phyloP scores from a whole-genome alignment of 1,284 basidiomycete genomes.

The Coniferiporia weirii region DNA sequence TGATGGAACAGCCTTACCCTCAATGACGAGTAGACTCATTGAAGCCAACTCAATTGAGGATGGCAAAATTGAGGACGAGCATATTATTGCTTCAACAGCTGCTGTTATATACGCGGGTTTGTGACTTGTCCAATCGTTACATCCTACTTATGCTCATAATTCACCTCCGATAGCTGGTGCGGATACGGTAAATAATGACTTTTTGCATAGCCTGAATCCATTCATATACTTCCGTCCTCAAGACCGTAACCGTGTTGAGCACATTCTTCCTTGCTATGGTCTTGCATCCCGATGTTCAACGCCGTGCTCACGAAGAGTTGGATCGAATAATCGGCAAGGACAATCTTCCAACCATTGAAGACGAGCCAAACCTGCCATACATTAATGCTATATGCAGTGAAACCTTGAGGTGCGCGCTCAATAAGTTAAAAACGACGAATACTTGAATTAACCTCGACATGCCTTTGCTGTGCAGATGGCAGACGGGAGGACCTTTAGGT shows the following conservation, averaged over 20 bases:
- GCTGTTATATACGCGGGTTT: no score
- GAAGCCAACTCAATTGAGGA: not conserved
- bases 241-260: slow-evolving; percentile 12
- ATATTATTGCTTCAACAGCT: no score
- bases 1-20: slow-evolving; percentile 11
- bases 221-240: not conserved
- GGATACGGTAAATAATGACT: no score
- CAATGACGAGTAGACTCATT: slow-evolving; percentile 10
- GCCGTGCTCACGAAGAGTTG: slow-evolving; percentile 17
- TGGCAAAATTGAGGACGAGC: no score
- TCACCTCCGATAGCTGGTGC: no score
- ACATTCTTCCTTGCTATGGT: slow-evolving; percentile 18
- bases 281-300: slow-evolving; percentile 15
- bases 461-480: slow-evolving; percentile 10
- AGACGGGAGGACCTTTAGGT: slow-evolving; percentile 8
- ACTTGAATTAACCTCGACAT: no score
- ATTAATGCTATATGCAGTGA: slow-evolving; percentile 19
- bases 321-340: slow-evolving; percentile 21
- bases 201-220: no score
- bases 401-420: not conserved
- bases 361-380: slow-evolving; percentile 22
- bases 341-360: slow-evolving; percentile 19
- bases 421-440: no score
- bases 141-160: no score
- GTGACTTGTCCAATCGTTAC: not conserved